Evolutionary conservation across 768 basidiomycete genomes (phyloP).

Genomic region (Lactarius hengduanensis): DNA sequence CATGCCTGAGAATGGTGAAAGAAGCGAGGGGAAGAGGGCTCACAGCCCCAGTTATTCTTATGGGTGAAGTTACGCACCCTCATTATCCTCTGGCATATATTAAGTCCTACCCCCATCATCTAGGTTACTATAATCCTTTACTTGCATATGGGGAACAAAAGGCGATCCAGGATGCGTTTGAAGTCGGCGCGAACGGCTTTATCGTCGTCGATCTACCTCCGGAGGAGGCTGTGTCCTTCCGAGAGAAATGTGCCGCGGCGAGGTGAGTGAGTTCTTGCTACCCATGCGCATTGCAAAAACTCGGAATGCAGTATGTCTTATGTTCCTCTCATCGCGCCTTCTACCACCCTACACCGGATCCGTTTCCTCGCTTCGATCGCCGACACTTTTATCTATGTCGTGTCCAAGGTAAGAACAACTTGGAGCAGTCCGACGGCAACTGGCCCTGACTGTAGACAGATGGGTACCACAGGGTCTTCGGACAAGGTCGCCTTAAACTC

Average conservation of each 20-base stretch:
- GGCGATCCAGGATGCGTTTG: constrained; percentile 84
- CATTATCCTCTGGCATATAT: neutral
- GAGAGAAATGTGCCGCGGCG: constrained; percentile 77
- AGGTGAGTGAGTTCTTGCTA: constrained; percentile 52
- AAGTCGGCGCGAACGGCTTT: constrained; percentile 95
- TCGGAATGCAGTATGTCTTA: constrained; percentile 74
- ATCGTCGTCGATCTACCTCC: constrained; percentile 98
- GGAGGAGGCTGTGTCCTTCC: constrained; percentile 90
- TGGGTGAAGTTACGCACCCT: constrained; percentile 57
- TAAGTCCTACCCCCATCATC: constrained; percentile 3
- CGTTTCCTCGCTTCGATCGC: constrained; percentile 91
- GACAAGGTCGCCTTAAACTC: constrained; percentile 66
- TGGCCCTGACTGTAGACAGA: constrained; percentile 45
- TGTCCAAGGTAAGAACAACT: constrained; percentile 71
- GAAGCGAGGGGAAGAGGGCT: constrained; percentile 83
- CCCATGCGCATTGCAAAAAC: constrained; percentile 5
- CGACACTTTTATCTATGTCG: constrained; percentile 96
- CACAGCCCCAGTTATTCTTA: constrained; percentile 83
- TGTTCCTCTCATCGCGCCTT: constrained; percentile 93
- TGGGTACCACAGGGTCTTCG: constrained; percentile 98
- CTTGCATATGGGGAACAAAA: constrained; percentile 94
- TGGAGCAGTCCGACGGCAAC: neutral
- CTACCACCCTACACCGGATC: constrained; percentile 83
- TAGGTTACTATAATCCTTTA: constrained; percentile 97
- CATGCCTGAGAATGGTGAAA: constrained; percentile 68